These are phyloP conservation scores for Elasticomyces elasticus DNA, from an alignment of 495 filamentous ascomycete species.

Conservation along the genomic window DNA sequence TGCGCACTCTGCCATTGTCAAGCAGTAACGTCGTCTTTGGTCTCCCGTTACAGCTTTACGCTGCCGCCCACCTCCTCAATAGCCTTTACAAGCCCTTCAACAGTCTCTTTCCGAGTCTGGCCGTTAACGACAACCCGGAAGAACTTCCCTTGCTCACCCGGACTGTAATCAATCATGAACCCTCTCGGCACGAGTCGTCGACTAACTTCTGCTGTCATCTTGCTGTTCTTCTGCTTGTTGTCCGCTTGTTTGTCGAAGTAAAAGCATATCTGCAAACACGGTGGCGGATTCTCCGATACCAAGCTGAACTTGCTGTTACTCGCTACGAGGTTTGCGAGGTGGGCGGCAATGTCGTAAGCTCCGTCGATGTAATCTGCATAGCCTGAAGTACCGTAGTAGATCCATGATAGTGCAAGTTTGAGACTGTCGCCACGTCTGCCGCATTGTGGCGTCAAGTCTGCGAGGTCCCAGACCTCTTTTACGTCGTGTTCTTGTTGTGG, in stretches of 20 bases:
- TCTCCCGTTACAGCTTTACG: conserved; percentile 27
- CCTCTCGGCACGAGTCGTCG: conserved; percentile 56
- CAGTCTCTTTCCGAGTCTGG: conserved; percentile 58
- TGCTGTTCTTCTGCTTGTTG: conserved; percentile 50
- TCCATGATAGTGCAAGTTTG: conserved; percentile 79
- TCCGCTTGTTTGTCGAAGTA: conserved; percentile 58
- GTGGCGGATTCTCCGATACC: conserved; percentile 64
- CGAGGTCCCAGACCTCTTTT: conserved; percentile 74
- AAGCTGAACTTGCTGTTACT: conserved; percentile 52
- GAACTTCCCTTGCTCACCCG: conserved; percentile 67
- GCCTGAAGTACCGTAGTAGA: conserved; percentile 67
- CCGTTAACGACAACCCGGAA: conserved; percentile 83
- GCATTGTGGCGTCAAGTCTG: conserved; percentile 86
- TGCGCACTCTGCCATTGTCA: too few relatives aligned
- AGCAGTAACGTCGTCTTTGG: too few relatives aligned
- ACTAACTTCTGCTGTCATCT: conserved; percentile 58
- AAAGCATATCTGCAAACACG: conserved; percentile 92
- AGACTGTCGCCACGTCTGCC: conserved; percentile 75
- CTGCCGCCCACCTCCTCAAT: conserved; percentile 56
- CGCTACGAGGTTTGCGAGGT: conserved; percentile 51
- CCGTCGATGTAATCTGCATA: conserved; percentile 47
- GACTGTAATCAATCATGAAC: conserved; percentile 93
- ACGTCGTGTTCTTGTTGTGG: conserved; percentile 43
- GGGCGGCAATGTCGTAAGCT: conserved; percentile 56
- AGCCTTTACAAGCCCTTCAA: conserved; percentile 65